Evolutionary conservation across 257 asterid species (phyloP).

Genomic region (Solanum bulbocastanum): DNA sequence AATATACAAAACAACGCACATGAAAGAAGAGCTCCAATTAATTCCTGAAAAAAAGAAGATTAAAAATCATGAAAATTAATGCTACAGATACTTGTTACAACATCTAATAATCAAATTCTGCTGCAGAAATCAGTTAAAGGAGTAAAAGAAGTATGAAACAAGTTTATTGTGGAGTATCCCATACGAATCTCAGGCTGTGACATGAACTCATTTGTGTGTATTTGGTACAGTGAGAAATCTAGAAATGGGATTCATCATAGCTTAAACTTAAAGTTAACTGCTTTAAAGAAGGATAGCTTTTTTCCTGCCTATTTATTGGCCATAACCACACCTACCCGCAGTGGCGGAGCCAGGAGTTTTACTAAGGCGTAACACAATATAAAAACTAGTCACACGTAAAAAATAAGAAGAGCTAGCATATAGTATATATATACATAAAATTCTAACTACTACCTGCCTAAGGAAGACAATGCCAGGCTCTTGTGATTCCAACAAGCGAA

Average conservation of each 20-base stretch:
- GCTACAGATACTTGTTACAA: not conserved
- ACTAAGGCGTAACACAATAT: not conserved
- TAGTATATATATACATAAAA: not conserved
- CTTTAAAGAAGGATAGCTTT: not conserved
- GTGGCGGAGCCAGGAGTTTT: not conserved
- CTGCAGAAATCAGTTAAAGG: not conserved
- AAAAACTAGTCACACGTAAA: not conserved
- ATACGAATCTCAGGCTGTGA: not conserved
- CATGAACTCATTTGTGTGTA: not conserved
- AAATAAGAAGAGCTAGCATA: not conserved
- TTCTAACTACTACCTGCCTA: constrained; percentile 45
- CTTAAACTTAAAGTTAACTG: not conserved
- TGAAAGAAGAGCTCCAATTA: constrained; percentile 72
- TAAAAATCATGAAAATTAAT: not conserved
- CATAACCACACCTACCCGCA: not conserved
- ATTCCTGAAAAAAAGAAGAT: constrained; percentile 43
- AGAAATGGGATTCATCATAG: not conserved
- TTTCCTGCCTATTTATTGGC: not conserved
- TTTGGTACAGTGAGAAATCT: not conserved
- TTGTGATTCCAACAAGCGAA: constrained; percentile 60
- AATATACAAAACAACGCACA: constrained; percentile 84
- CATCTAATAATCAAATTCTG: not conserved
- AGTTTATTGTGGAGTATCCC: not conserved
- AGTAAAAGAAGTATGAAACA: not conserved
- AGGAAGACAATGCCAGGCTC: constrained; percentile 63